A percentile compares a stretch with the other conserved stretches of the same genome.
These are phyloP conservation scores for Lonicera japonica DNA, from an alignment of 129 eudicot species.

Conservation along the genomic window DNA sequence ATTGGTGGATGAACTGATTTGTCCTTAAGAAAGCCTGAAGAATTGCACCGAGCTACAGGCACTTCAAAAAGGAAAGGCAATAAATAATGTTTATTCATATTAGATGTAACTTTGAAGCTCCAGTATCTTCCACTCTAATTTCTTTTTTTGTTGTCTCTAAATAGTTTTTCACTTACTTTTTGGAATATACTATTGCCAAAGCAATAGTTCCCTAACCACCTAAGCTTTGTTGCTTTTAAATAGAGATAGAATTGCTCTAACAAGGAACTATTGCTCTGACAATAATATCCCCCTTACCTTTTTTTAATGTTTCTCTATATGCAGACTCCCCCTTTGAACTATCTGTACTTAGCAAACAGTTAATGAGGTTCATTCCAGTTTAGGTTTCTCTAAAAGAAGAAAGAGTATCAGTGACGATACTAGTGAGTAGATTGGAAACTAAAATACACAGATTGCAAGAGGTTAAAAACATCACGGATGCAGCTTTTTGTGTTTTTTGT, in stretches of 20 bases:
- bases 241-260: too few species aligned
- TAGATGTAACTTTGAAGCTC: too few species aligned
- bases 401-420: conserved; percentile 49
- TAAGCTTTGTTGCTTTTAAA: too few species aligned
- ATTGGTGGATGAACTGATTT: conserved; percentile 67
- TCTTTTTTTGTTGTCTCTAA: neutral
- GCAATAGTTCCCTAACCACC: too few species aligned
- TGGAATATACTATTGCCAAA: too few species aligned
- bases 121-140: neutral
- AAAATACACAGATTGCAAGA: conserved; percentile 57
- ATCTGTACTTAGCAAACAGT: conserved; percentile 57
- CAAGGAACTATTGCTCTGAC: too few species aligned
- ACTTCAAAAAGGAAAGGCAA: conserved; percentile 82
- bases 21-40: conserved; percentile 69
- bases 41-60: conserved; percentile 60
- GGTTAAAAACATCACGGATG: conserved; percentile 71
- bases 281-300: too few species aligned
- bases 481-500: too few species aligned
- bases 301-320: conserved; percentile 11
- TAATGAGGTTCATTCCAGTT: conserved; percentile 64
- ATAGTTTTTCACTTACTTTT: neutral
- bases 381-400: conserved; percentile 45
- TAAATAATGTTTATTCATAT: too few species aligned
- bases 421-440: conserved; percentile 42
- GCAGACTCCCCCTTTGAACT: conserved; percentile 54